Conservation (phyloP, 176 grass and related monocot species). For the Zoysia pacifica region DNA sequence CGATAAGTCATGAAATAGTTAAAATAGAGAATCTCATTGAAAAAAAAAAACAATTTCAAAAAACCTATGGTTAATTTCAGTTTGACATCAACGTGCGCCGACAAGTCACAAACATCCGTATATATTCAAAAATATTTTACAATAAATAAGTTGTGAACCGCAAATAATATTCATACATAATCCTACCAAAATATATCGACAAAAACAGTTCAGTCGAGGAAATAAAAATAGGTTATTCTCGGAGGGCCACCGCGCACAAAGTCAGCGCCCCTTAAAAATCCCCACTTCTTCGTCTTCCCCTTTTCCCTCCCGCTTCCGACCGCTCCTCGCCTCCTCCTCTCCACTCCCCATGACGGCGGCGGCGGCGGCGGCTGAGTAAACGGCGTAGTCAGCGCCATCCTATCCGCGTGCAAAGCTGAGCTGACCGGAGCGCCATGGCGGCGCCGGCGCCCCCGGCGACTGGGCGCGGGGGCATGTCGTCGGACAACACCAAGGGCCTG, state of each 20-base stretch:
- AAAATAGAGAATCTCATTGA: too few relatives aligned
- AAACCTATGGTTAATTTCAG: neutral
- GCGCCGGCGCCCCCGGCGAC: conserved; percentile 29
- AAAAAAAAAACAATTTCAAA: too few relatives aligned
- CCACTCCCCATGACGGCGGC: conserved; percentile 34
- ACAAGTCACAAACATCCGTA: neutral
- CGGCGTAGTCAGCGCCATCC: neutral
- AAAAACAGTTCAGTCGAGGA: neutral
- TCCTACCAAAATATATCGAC: neutral
- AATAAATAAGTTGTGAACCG: neutral
- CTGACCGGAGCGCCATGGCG: conserved; percentile 8
- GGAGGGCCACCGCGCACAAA: conserved; percentile 5
- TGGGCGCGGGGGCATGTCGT: conserved; percentile 60
- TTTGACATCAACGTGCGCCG: neutral
- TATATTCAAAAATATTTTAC: too few relatives aligned
- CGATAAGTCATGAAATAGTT: too few relatives aligned
- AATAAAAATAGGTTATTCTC: neutral
- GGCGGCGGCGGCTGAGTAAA: conserved; percentile 13
- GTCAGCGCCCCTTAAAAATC: conserved; percentile 18
- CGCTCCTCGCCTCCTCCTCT: neutral
- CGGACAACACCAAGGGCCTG: conserved; percentile 79
- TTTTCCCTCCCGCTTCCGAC: conserved; percentile 44
- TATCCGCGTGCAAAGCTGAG: neutral
- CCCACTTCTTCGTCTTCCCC: neutral
- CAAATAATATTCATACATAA: neutral